Percentiles rank a stretch among this genome's conserved stretches.
phyloP scores from a whole-genome alignment of 495 filamentous ascomycete species.

The Chlorociboria aeruginascens region DNA sequence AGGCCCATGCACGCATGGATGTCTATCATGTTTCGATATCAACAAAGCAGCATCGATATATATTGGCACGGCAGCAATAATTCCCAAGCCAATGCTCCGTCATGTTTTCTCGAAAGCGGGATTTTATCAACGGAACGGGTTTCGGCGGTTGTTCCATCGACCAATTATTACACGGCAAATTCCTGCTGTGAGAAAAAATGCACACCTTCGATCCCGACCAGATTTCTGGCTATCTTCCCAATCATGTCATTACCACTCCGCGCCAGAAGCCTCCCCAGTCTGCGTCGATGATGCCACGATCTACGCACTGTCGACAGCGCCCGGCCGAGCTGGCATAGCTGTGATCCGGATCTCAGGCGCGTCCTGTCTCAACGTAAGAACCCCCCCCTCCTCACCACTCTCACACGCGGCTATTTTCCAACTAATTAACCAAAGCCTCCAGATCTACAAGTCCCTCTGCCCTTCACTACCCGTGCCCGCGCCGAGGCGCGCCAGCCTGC shows the following conservation, averaged over 20 bases:
- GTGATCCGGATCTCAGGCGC: conserved; percentile 82
- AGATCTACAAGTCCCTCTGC: conserved; percentile 74
- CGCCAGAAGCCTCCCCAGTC: neutral
- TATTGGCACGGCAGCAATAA: neutral
- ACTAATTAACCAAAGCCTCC: conserved; percentile 5
- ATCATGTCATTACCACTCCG: neutral
- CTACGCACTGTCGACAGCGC: conserved; percentile 81
- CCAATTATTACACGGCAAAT: neutral
- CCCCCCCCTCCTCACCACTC: neutral
- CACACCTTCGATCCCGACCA: neutral
- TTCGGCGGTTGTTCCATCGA: neutral
- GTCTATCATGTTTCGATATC: no score
- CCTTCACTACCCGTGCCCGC: conserved; percentile 50
- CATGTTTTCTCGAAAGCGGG: conserved; percentile 5
- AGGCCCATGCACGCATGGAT: no score
- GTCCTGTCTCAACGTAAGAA: conserved; percentile 53
- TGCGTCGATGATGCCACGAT: conserved; percentile 53
- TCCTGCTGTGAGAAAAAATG: neutral
- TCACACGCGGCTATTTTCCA: no score
- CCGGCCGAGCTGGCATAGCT: conserved; percentile 82
- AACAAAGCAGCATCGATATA: no score
- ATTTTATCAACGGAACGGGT: neutral
- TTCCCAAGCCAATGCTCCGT: conserved; percentile 8
- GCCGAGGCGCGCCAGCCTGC: conserved; percentile 64
- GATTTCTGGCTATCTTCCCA: neutral